Percentiles rank a stretch among this genome's conserved stretches.
Evolutionary conservation across 2,329 filamentous ascomycete genomes (phyloP).

Genomic region (Plenodomus tracheiphilus): DNA sequence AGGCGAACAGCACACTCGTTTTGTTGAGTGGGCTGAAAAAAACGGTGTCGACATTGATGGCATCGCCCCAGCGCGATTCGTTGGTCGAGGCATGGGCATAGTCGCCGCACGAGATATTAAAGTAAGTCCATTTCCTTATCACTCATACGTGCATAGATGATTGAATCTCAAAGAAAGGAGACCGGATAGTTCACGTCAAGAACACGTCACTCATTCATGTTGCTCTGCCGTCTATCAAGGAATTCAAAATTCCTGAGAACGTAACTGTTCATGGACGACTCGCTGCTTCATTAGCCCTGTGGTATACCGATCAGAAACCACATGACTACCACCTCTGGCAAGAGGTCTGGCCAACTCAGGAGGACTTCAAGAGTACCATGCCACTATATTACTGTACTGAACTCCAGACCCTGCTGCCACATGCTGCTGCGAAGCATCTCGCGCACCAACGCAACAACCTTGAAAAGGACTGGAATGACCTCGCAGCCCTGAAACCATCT

Average conservation of each 20-base stretch:
- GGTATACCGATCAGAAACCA: constrained; percentile 45
- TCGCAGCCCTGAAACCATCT: constrained; percentile 50
- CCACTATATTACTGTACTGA: constrained; percentile 58
- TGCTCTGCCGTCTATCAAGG: constrained; percentile 57
- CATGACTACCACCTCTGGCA: constrained; percentile 60
- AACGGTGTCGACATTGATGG: constrained; percentile 70
- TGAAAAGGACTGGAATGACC: constrained; percentile 53
- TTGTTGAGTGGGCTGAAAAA: constrained; percentile 68
- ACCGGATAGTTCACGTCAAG: constrained; percentile 68
- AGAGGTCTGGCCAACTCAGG: constrained; percentile 65
- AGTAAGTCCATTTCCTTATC: constrained; percentile 49
- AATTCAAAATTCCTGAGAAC: constrained; percentile 54
- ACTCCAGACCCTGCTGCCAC: constrained; percentile 47
- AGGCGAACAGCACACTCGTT: constrained; percentile 53
- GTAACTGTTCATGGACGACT: constrained; percentile 72
- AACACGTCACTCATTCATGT: constrained; percentile 64
- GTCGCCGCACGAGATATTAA: constrained; percentile 69
- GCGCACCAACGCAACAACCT: constrained; percentile 59
- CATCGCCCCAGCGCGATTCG: constrained; percentile 67
- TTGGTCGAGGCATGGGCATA: constrained; percentile 76
- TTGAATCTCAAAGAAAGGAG: constrained; percentile 54
- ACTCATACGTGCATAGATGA: not conserved
- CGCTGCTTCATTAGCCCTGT: constrained; percentile 66
- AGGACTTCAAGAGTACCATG: constrained; percentile 63
- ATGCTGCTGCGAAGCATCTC: constrained; percentile 50